Conservation (phyloP, 306 rosid genomes). For the Vigna nakashimae region DNA sequence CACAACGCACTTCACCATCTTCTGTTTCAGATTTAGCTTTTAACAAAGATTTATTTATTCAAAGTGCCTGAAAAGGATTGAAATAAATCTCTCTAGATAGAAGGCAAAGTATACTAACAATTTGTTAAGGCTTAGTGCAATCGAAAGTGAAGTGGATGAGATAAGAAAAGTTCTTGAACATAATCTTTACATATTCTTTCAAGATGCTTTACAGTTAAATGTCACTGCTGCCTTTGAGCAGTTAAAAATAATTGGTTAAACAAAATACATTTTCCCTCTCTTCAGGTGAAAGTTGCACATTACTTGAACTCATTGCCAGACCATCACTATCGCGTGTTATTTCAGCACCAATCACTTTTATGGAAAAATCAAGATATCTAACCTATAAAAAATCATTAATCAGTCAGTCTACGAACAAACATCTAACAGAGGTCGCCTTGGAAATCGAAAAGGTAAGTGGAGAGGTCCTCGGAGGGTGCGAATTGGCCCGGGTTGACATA, state of each 20-base stretch:
- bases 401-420: conserved; percentile 8
- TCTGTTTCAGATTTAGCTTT: conserved; percentile 68
- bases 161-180: conserved; percentile 12
- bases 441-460: conserved; percentile 86
- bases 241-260: not conserved
- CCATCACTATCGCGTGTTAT: conserved; percentile 77
- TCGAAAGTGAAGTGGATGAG: conserved; percentile 27
- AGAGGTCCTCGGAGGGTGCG: conserved; percentile 82
- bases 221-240: not conserved
- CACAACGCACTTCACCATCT: conserved; percentile 67
- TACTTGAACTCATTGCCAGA: conserved; percentile 94
- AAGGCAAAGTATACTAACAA: conserved; percentile 23
- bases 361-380: conserved; percentile 85
- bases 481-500: conserved; percentile 93
- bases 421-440: conserved; percentile 59
- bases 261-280: conserved; percentile 74
- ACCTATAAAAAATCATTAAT: conserved; percentile 61
- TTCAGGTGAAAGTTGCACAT: conserved; percentile 78
- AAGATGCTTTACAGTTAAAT: conserved; percentile 31
- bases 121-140: not conserved
- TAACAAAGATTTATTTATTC: conserved; percentile 74
- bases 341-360: conserved; percentile 76
- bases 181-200: conserved; percentile 2
- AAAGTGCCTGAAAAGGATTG: conserved; percentile 68
- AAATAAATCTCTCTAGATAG: conserved; percentile 17